phyloP scores from a whole-genome alignment of 177 flowering plant genomes.

The Telopea speciosissima region DNA sequence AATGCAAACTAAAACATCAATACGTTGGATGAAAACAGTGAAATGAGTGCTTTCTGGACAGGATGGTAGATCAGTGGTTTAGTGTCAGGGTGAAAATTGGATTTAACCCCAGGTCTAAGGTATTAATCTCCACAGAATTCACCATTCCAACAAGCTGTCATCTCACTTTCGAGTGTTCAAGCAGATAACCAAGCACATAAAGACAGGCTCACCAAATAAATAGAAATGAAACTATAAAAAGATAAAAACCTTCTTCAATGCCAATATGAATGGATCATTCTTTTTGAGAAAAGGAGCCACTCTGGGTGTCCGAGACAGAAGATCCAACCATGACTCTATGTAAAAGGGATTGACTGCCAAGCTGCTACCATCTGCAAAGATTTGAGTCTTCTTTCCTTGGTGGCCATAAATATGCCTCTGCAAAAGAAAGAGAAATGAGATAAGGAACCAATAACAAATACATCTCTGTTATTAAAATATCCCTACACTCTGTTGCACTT shows the following conservation, averaged over 20 bases:
- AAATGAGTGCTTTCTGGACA: background rate
- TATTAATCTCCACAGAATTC: too few relatives aligned
- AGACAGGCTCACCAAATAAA: background rate
- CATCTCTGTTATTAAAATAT: background rate
- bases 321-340: conserved; percentile 66
- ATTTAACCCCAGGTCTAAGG: too few relatives aligned
- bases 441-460: background rate
- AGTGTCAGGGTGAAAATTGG: too few relatives aligned
- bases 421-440: conserved; percentile 10
- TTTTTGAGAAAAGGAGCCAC: conserved; percentile 87
- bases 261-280: conserved; percentile 69
- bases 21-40: background rate
- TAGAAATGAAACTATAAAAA: background rate
- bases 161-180: too few relatives aligned
- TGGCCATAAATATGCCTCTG: conserved; percentile 91
- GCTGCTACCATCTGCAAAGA: conserved; percentile 80
- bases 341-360: conserved; percentile 83
- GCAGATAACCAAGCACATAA: background rate
- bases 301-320: conserved; percentile 84
- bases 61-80: too few relatives aligned
- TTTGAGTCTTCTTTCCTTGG: conserved; percentile 61
- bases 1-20: background rate
- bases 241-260: conserved; percentile 68
- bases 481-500: too few relatives aligned
- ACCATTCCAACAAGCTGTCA: too few relatives aligned